Evolutionary conservation across 768 basidiomycete genomes (phyloP).

Genomic region (Boletales sp.): DNA sequence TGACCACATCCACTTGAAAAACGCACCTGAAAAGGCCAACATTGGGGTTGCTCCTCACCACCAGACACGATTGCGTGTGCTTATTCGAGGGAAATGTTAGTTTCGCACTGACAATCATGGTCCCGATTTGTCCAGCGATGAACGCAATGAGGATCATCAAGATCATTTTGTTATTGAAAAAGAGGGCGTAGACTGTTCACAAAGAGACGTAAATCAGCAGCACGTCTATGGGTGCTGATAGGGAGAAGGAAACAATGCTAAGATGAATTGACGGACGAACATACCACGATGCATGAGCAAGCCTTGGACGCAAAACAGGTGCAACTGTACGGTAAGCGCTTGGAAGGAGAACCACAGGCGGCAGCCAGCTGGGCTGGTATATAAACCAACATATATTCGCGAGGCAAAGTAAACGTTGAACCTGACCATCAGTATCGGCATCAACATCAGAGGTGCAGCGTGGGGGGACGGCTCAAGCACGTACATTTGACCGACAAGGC

Average conservation of each 20-base stretch:
- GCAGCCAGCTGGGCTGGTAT: conserved; percentile 6
- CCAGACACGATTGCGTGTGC: conserved; percentile 13
- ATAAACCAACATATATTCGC: conserved; percentile 14
- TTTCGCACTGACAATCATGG: conserved; percentile 16
- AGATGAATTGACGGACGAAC: too few relatives aligned
- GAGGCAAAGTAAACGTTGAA: conserved; percentile 21
- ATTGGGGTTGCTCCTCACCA: conserved; percentile 6
- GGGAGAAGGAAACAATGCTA: background rate
- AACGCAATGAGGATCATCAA: conserved; percentile 6
- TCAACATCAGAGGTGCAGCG: background rate
- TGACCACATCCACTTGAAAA: background rate
- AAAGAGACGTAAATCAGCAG: background rate
- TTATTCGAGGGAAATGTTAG: conserved; percentile 1
- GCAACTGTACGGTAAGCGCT: conserved; percentile 6
- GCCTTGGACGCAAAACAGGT: conserved; percentile 10
- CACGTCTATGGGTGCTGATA: background rate
- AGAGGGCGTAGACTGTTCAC: conserved; percentile 19
- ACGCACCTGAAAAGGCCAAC: conserved; percentile 18
- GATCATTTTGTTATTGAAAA: conserved; percentile 1
- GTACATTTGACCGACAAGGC: conserved; percentile 18
- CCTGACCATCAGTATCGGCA: background rate
- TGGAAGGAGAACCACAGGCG: conserved; percentile 18
- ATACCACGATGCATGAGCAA: conserved; percentile 18
- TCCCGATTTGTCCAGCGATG: conserved; percentile 8
- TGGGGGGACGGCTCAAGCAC: background rate